Percentiles rank a stretch among this genome's conserved stretches.
phyloP scores from a whole-genome alignment of 768 basidiomycete genomes.

The Termitomyces heimii region DNA sequence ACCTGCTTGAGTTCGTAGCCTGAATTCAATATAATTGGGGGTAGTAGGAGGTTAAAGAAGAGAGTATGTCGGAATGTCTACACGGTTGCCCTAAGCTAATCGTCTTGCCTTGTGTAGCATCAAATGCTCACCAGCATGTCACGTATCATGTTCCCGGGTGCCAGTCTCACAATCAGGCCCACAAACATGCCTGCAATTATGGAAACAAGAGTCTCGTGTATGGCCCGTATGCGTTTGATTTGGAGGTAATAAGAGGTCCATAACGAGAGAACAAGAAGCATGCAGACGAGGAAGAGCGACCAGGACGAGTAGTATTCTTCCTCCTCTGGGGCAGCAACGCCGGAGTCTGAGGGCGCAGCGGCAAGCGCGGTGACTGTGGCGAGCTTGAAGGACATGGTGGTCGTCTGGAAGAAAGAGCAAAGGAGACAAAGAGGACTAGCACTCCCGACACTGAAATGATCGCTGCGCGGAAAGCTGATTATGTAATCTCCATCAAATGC shows the following conservation, averaged over 20 bases:
- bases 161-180: constrained; percentile 82
- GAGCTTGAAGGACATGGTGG: constrained; percentile 31
- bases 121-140: constrained; percentile 85
- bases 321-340: constrained; percentile 50
- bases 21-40: constrained; percentile 96
- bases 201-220: constrained; percentile 95
- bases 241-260: constrained; percentile 98
- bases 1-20: constrained; percentile 98
- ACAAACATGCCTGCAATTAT: constrained; percentile 97
- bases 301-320: constrained; percentile 91
- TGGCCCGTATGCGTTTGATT: constrained; percentile 90
- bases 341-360: constrained; percentile 22
- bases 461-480: not conserved
- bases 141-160: constrained; percentile 90
- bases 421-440: not conserved
- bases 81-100: not conserved
- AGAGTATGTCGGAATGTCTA: constrained; percentile 96
- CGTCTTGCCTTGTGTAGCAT: not conserved
- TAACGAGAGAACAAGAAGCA: constrained; percentile 89
- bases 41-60: constrained; percentile 97
- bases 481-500: not conserved
- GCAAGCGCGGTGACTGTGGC: constrained; percentile 28
- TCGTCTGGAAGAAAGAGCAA: not conserved
- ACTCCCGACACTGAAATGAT: not conserved
- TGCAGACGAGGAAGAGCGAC: constrained; percentile 90